A percentile compares a stretch with the other conserved stretches of the same genome.
Evolutionary conservation across 192 early-diverging fungal species (phyloP).

Genomic region (Borealophlyctis nickersoniae): DNA sequence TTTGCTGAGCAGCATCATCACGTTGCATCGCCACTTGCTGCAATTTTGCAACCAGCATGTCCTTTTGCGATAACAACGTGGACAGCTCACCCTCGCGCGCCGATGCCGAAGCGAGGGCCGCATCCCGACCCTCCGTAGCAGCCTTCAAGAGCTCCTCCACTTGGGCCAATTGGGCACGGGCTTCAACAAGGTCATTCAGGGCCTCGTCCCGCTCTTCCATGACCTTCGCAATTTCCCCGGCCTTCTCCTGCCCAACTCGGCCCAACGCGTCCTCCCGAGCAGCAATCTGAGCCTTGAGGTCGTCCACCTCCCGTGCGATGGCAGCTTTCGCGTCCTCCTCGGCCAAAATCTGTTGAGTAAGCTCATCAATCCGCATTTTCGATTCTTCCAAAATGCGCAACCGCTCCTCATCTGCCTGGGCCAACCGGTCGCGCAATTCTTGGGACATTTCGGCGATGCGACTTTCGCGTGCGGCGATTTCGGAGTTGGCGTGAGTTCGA

Average conservation of each 20-base stretch:
- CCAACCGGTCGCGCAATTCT: background rate
- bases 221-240: background rate
- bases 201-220: background rate
- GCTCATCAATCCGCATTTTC: background rate
- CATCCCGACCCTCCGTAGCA: background rate
- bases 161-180: background rate
- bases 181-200: background rate
- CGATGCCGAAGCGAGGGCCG: no score
- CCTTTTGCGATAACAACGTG: slow-evolving; percentile 2
- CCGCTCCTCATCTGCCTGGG: background rate
- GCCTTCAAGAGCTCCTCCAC: background rate
- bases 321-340: background rate
- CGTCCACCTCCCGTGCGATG: background rate
- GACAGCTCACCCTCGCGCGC: background rate
- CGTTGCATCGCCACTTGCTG: background rate
- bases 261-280: background rate
- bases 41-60: slow-evolving; percentile 1
- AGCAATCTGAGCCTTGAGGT: background rate
- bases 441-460: background rate
- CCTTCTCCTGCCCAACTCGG: background rate
- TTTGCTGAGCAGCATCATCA: background rate
- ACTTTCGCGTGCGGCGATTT: background rate
- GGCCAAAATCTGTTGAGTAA: background rate
- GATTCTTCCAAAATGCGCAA: background rate
- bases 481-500: background rate